A percentile compares a stretch with the other conserved stretches of the same genome.
phyloP scores from a whole-genome alignment of 208 protist species.

The Acanthamoeba royreba region DNA sequence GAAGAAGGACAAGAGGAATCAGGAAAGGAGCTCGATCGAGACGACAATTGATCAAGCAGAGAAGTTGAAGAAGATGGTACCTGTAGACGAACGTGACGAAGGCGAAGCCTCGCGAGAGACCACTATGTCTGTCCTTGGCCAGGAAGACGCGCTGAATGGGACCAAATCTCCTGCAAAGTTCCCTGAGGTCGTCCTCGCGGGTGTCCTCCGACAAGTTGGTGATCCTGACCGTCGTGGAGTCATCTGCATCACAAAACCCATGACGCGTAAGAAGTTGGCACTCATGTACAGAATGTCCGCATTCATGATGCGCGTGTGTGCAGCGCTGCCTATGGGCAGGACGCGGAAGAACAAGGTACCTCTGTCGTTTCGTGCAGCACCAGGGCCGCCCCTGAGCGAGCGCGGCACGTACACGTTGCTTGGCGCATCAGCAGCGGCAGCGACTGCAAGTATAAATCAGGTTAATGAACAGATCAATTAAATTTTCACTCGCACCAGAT shows the following conservation, averaged over 20 bases:
- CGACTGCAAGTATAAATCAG: neutral
- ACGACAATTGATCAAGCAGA: neutral
- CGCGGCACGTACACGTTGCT: neutral
- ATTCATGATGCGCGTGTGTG: neutral
- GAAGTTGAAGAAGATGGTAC: neutral
- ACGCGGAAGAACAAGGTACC: conserved; percentile 3
- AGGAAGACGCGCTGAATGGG: conserved; percentile 67
- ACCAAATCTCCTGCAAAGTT: conserved; percentile 70
- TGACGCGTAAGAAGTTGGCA: neutral
- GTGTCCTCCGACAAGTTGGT: conserved; percentile 74
- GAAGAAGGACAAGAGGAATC: neutral
- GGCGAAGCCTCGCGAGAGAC: conserved; percentile 67
- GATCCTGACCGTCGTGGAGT: conserved; percentile 66
- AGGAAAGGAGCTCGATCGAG: neutral
- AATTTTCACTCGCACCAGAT: too few species aligned
- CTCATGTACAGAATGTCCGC: neutral
- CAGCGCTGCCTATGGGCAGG: neutral
- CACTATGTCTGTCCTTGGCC: conserved; percentile 63
- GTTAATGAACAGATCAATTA: neutral
- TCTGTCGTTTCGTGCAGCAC: neutral
- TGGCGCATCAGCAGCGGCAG: neutral
- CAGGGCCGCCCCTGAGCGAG: neutral
- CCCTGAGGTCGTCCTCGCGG: conserved; percentile 65
- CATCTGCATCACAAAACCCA: neutral
- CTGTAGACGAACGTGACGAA: conserved; percentile 67